Base-by-base conservation (phyloP, 1,139 yeast species). In the Debaryomyces sp. region DNA sequence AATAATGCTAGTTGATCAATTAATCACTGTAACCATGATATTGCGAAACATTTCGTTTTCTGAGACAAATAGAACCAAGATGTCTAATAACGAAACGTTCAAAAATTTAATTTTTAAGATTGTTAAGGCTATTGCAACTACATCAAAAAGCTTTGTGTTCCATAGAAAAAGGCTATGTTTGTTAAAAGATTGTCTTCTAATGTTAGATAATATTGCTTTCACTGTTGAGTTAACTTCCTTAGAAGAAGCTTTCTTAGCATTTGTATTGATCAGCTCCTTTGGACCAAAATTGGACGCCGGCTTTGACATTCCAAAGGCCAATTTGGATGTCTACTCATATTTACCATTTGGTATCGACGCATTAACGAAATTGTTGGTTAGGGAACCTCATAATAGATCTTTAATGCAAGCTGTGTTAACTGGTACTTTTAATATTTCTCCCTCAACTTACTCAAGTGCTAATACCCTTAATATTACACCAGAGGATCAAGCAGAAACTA, bases 331-430 rank as follows among this genome's bases (percentile, higher is more conserved):
- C 10, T 86, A 89, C 60, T 82, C 89, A 46, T 94, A 90, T 59
- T 82, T 91, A 57, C 81, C 86, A 0, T 89, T 83, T 62, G 95
- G 94, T 8, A 79, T 91, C 41, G 98, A 94, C 69, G 81, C 88
- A 0, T 71, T 92, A 32, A 87, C 96, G 10, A 92, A 92, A 63
- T 66, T 90, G 7, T 66, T 91, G 38, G 95, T 94, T 6, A 77
- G 96, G 32, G 96, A 89, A 50, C 85, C 88, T 1, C 88, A 90
- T 32, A 91, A 91, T 57, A 73, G 88, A 49, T 71, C 80, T 2
- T 71, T 81, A 18, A 71, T 92, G 57, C 78, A 76, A 54, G 79
- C 84, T 0, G 81, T 89, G 1, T 67, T 91, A 46, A 72, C 81
- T 5, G 90, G 89, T 3, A 71, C 69, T 8, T 62, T 75, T 42